A percentile compares a stretch with the other conserved stretches of the same genome.
Conservation (phyloP, 768 basidiomycete species). For the Psilocybe sp. region DNA sequence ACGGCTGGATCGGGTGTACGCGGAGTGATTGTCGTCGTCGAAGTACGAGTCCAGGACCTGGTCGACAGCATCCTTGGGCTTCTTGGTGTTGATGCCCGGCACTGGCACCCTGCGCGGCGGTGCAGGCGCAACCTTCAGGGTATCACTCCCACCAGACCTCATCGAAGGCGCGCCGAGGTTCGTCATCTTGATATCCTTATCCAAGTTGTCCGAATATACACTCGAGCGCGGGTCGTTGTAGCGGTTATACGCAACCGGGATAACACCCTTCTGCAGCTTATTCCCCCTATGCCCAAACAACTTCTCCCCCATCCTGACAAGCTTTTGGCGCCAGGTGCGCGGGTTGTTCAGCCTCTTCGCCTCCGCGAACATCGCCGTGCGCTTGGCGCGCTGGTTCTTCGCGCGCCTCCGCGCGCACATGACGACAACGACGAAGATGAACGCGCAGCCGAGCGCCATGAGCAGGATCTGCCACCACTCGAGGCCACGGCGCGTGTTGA, state of each 20-base stretch:
- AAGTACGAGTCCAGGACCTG: constrained; percentile 46
- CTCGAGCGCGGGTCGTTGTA: constrained; percentile 15
- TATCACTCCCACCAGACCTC: no score
- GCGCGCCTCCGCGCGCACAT: constrained; percentile 69
- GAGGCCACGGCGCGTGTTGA: constrained; percentile 34
- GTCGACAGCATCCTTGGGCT: constrained; percentile 53
- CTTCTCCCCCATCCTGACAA: constrained; percentile 54
- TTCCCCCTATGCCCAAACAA: constrained; percentile 48
- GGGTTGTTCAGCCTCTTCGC: constrained; percentile 51
- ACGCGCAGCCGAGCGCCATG: constrained; percentile 78
- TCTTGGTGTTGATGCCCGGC: constrained; percentile 26
- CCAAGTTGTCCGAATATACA: constrained; percentile 8
- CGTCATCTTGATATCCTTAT: constrained; percentile 48
- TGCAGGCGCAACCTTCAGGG: no score
- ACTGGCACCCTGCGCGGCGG: no score
- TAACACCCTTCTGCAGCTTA: constrained; percentile 22
- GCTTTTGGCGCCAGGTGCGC: constrained; percentile 52
- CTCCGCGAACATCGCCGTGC: constrained; percentile 62
- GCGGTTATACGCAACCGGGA: constrained; percentile 22
- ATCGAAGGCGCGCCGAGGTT: constrained; percentile 36
- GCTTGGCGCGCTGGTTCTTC: constrained; percentile 64
- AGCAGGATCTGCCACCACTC: constrained; percentile 85
- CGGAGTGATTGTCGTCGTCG: constrained; percentile 32
- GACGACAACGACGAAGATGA: constrained; percentile 68
- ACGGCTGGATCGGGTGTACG: constrained; percentile 33